These are phyloP conservation scores for Kazachstania bromeliacearum DNA, from an alignment of 805 yeast species.

Conservation along the genomic window DNA sequence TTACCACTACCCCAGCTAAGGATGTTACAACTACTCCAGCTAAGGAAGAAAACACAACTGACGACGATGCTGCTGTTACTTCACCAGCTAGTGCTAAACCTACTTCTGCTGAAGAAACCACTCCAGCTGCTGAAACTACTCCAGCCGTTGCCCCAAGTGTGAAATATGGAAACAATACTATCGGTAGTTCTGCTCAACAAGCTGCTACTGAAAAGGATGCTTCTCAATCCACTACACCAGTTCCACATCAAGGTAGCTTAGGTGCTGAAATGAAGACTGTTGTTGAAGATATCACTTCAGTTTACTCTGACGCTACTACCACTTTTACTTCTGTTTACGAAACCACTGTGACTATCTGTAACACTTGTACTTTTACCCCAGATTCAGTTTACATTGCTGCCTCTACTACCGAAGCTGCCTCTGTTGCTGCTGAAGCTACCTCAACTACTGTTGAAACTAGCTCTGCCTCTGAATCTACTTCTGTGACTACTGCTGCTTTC, in stretches of 20 bases:
- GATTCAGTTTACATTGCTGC: no score
- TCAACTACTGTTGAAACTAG: not conserved
- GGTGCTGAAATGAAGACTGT: no score
- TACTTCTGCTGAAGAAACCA: not conserved
- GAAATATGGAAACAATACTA: not conserved
- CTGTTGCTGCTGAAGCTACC: slow-evolving; percentile 1
- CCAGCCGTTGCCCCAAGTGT: not conserved
- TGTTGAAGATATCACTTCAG: not conserved
- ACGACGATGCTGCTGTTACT: not conserved
- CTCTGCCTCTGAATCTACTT: not conserved
- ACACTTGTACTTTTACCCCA: no score
- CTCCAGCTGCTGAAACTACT: not conserved
- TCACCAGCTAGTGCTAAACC: not conserved
- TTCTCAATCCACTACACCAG: not conserved
- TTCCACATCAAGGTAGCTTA: no score
- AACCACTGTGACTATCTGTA: not conserved
- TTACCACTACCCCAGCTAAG: not conserved
- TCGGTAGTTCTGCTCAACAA: not conserved
- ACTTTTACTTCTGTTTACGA: not conserved
- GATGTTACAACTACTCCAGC: not conserved
- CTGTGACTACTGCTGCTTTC: no score
- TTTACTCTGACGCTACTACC: slow-evolving; percentile 1
- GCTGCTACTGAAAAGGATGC: not conserved
- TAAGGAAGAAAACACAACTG: not conserved
- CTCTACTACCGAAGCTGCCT: not conserved